phyloP scores from a whole-genome alignment of 148 eudicot species.

The Limonium bicolor region DNA sequence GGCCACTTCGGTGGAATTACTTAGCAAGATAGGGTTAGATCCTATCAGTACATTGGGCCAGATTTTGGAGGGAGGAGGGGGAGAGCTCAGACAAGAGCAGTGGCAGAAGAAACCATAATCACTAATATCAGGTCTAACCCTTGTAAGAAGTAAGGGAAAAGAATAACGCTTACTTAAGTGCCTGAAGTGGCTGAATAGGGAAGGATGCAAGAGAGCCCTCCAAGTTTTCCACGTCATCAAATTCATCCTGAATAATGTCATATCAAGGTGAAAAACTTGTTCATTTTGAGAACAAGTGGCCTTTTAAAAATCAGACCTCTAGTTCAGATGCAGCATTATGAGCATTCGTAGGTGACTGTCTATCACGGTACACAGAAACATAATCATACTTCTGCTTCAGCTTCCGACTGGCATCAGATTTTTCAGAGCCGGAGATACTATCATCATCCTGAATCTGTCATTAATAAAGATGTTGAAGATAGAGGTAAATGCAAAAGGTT shows the following conservation, averaged over 20 bases:
- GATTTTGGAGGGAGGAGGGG: no score
- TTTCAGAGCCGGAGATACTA: conserved; percentile 21
- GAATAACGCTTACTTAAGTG: conserved; percentile 51
- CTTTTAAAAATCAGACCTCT: no score
- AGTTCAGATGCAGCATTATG: conserved; percentile 31
- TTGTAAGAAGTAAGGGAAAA: conserved; percentile 1
- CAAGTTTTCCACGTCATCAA: conserved; percentile 44
- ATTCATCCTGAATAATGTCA: conserved; percentile 39
- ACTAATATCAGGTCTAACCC: no score
- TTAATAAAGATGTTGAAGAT: background rate
- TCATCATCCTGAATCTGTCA: conserved; percentile 66
- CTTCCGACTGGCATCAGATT: conserved; percentile 17
- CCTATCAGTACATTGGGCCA: no score
- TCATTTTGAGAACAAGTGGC: no score
- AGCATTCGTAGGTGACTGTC: conserved; percentile 25
- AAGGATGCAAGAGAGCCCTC: conserved; percentile 61
- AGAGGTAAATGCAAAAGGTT: background rate
- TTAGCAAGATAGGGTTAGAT: no score
- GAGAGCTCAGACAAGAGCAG: no score
- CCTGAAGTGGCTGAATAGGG: conserved; percentile 71
- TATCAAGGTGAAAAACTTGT: no score
- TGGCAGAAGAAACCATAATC: no score
- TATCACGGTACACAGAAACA: conserved; percentile 16
- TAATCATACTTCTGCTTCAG: conserved; percentile 21
- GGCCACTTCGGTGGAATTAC: no score